A percentile compares a stretch with the other conserved stretches of the same genome.
Evolutionary conservation across 2,329 filamentous ascomycete species (phyloP).

Genomic region (Sporothrix curviconia): DNA sequence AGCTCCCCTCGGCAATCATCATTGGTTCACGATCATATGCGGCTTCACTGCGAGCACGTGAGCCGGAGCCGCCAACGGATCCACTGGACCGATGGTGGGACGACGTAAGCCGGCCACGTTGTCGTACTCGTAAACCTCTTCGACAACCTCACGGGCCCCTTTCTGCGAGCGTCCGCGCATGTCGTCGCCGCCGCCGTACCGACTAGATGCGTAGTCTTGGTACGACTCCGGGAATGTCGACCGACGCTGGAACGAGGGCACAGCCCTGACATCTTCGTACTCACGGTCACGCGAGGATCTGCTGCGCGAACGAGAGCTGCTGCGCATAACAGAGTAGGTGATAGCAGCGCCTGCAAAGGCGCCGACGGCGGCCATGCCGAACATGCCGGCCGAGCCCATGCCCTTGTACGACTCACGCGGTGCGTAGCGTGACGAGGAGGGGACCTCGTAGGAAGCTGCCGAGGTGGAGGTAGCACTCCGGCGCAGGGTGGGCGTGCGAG

Average conservation of each 20-base stretch:
- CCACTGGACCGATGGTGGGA: conserved; percentile 30
- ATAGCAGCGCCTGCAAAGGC: conserved; percentile 64
- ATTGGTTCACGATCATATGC: conserved; percentile 31
- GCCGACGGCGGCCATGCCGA: conserved; percentile 33
- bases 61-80: conserved; percentile 18
- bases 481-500: conserved; percentile 11
- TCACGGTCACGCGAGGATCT: conserved; percentile 27
- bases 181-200: conserved; percentile 30
- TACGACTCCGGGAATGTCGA: conserved; percentile 39
- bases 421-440: conserved; percentile 16
- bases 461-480: conserved; percentile 14
- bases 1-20: conserved; percentile 36
- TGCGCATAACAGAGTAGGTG: conserved; percentile 61
- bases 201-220: conserved; percentile 23
- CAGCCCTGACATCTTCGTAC: conserved; percentile 33
- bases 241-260: conserved; percentile 35
- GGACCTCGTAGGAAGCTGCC: conserved; percentile 18
- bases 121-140: conserved; percentile 35
- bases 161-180: conserved; percentile 16
- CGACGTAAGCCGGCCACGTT: conserved; percentile 32
- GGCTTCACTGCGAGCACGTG: conserved; percentile 38
- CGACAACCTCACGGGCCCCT: conserved; percentile 26
- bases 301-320: conserved; percentile 36
- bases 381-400: conserved; percentile 55
- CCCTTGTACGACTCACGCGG: conserved; percentile 35